Base-by-base conservation (phyloP, 2,329 filamentous ascomycete genomes). In the Esteya vermicola region DNA sequence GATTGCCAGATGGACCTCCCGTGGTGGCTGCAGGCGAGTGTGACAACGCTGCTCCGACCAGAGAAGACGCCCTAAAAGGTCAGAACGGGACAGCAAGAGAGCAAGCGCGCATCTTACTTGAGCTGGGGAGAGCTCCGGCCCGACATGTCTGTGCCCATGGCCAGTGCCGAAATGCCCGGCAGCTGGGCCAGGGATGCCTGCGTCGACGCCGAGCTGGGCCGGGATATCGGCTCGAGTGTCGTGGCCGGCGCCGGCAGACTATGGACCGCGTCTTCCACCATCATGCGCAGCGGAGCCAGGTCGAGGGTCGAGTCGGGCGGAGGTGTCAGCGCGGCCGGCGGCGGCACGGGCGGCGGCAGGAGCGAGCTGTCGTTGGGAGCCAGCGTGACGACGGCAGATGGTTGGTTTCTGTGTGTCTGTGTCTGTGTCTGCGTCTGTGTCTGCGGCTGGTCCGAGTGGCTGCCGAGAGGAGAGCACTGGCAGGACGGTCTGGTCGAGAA, bases 121-220 rank as follows among this genome's bases (percentile, higher is more conserved):
- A 61, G 46, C 47, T 68, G 67, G 33, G 64, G 61, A 39, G 66
- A 60, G 48, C 53, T 59, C 56, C 55, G 16, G 58, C 53, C 22
- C 57, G 39, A 30, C 16, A 25, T 32, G n/a, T 38, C 57, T 45
- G 56, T 59, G 33, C 54, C 61, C 21, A 62, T 54, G 28, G 64
- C 63, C 34, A 71, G 54, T 4, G 63, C 57, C 12, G 64, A 58
- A 25, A 71, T 63, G 26, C 59, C 61, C 9, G 67, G 60, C 30
- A 71, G 53, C 32, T 71, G 67, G 14, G 60, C 57, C 42, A 62
- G 52, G 14, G 64, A 64, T 16, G 58, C 59, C 18, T 62, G 58
- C 2, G 65, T 64, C 4, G 69, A 67, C 3, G 64, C 63, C 25
- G 68, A 68, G 48, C 60, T 64, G 19, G 65, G 65, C 47, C 64